Evolutionary conservation across 768 basidiomycete species (phyloP), one percentile per base, ranked within the genome.

Genomic region (Macrolepiota albuminosa): DNA sequence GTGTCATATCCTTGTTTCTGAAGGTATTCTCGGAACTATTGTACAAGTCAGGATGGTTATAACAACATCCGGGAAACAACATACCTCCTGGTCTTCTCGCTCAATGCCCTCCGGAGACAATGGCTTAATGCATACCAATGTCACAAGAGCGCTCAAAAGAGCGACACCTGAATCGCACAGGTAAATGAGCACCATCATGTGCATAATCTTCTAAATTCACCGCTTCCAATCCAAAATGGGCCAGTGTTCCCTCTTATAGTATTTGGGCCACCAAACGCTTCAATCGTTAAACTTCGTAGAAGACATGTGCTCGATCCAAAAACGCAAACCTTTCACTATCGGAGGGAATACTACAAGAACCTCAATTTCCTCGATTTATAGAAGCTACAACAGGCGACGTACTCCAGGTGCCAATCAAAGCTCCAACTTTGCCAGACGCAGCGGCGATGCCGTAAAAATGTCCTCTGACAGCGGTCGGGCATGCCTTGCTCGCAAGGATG

Each of bases 391-490:
- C 16, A 42, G 21, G 31, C 16, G 18, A 69, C 85, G 21, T 71
- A 87, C 88, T 81, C 86, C 86, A 91, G 43, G 87, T 91, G 26
- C 91, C 91, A 43, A 85, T 78, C 69, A 92, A 91, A 5, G 91
- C 91, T 29, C 91, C 91, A 46, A 91, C 61, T 72, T 93, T 93
- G 42, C 91, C 94, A 48, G 88, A 66, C 7, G 93, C 93, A 46
- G 94, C 92, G 7, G 92, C 93, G 31, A 85, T 62, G 21, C 93
- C 94, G 67, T 93, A 94, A 70, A 85, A 89, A 55, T 93, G 88
- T 2, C 92, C 91, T 60, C 92, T 85, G 45, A 90, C 77, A 24
- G 88, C 91, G 1, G 94, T 95, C 0, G 94, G 91, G 63, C 87
- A 85, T 3, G 81, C 81, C 75, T 97, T 96, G 57, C 85, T 79